A percentile compares a stretch with the other conserved stretches of the same genome.
phyloP scores from a whole-genome alignment of 306 rosid genomes.

The Cicer bijugum region DNA sequence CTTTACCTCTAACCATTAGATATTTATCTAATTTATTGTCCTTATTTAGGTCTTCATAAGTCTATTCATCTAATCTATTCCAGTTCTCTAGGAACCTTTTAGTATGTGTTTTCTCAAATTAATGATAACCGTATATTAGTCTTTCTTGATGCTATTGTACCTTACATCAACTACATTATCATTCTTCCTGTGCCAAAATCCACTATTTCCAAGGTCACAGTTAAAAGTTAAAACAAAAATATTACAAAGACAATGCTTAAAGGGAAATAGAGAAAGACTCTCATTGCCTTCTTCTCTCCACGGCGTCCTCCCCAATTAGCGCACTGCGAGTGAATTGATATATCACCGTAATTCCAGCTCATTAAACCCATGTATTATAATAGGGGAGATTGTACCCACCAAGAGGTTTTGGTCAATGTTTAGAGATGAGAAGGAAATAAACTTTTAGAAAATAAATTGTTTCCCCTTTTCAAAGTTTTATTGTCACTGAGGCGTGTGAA shows the following conservation, averaged over 20 bases:
- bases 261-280: background rate
- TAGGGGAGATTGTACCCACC: too few species aligned
- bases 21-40: background rate
- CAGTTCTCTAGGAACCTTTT: background rate
- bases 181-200: background rate
- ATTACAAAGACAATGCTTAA: background rate
- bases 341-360: too few species aligned
- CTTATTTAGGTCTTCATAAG: background rate
- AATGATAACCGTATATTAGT: background rate
- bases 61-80: background rate
- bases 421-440: too few species aligned
- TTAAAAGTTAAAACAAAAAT: slow-evolving; percentile 13
- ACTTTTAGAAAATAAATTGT: too few species aligned
- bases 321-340: too few species aligned
- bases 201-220: background rate
- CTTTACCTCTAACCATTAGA: background rate
- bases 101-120: background rate
- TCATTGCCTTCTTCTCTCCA: too few species aligned
- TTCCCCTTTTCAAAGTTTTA: too few species aligned
- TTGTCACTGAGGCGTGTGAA: too few species aligned
- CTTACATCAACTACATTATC: background rate
- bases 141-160: slow-evolving; percentile 3
- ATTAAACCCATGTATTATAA: too few species aligned
- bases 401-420: too few species aligned
- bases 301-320: too few species aligned